phyloP scores from a whole-genome alignment of 495 filamentous ascomycete genomes.

The Penicillium verhagenii region DNA sequence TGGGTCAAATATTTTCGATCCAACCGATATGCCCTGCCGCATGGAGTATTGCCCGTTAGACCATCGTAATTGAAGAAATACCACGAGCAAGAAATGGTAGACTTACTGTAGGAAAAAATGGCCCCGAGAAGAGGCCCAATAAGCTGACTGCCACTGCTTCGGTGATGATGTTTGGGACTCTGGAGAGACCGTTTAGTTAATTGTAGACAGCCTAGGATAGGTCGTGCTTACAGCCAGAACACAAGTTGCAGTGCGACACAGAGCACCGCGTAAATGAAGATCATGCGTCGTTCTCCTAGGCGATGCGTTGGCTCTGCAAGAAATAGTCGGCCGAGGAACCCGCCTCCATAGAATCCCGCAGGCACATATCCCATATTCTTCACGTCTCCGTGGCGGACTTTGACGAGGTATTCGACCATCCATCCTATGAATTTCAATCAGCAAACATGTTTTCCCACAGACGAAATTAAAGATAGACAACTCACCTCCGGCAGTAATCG shows the following conservation, averaged over 20 bases:
- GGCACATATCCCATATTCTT: conserved; percentile 33
- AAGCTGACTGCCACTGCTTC: conserved; percentile 34
- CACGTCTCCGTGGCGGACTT: conserved; percentile 30
- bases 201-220: not conserved
- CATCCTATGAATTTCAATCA: conserved; percentile 11
- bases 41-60: not conserved
- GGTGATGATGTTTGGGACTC: conserved; percentile 34
- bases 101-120: conserved; percentile 34
- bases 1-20: conserved; percentile 27
- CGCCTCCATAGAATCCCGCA: conserved; percentile 30
- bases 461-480: conserved; percentile 1
- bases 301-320: conserved; percentile 31
- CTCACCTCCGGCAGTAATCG: conserved; percentile 27
- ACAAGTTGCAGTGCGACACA: conserved; percentile 32
- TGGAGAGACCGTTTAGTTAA: conserved; percentile 1
- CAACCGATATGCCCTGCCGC: conserved; percentile 28
- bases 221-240: conserved; percentile 31
- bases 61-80: not conserved
- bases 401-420: conserved; percentile 35
- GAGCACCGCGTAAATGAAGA: conserved; percentile 29
- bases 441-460: not conserved
- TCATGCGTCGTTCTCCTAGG: conserved; percentile 30
- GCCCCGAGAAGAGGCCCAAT: conserved; percentile 30
- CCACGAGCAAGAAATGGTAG: not conserved
- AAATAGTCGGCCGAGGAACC: conserved; percentile 26